Base-by-base conservation (phyloP, 345 rosid genomes). In the Durio zibethinus region DNA sequence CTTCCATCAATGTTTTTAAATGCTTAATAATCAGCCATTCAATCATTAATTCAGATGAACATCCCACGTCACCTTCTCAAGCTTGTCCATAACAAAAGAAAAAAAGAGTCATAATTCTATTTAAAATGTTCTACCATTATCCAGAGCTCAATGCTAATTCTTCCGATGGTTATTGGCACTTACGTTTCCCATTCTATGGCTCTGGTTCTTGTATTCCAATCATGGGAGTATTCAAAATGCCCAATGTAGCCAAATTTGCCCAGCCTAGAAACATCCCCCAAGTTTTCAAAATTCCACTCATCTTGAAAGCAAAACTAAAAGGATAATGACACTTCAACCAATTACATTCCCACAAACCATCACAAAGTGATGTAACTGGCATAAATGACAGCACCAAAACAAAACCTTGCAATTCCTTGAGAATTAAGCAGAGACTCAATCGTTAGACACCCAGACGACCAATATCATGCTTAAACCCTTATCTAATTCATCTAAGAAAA, bases 131-230 rank as follows among this genome's bases (percentile, higher is more conserved):
- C 27, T 70, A 69, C 14, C 56, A 27, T 16, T 20, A 29, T 20
- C 29, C 7, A 72, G 12, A 29, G 62, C 61, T 50, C 62, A 72
- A 52, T 72, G 62, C 62, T 72, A 72, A 27, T 72, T 47, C 40
- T 12, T 72, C 31, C 63, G 33, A 71, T 50, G 50, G 60, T 18
- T 50, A 31, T 18, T 33, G 40, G 20, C 62, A 72, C 11, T 33
- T 36, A 52, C 6, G 7, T 72, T 8, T 73, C 75, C 27, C 60
- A 65, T 20, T 15, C 35, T 48, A 48, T 8, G 38, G 5, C 38
- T 36, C 5, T 36, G 38, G 38, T 36, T 36, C 38, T 36, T 36
- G 59, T 70, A 18, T 45, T 70, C 12, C 25, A 70, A 48, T 14
- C 40, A 29, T 31, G 74, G 59, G 29, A 48, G 43, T 52, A 48